phyloP scores from a whole-genome alignment of 192 early-diverging fungal species.

The Mortierella antarctica region DNA sequence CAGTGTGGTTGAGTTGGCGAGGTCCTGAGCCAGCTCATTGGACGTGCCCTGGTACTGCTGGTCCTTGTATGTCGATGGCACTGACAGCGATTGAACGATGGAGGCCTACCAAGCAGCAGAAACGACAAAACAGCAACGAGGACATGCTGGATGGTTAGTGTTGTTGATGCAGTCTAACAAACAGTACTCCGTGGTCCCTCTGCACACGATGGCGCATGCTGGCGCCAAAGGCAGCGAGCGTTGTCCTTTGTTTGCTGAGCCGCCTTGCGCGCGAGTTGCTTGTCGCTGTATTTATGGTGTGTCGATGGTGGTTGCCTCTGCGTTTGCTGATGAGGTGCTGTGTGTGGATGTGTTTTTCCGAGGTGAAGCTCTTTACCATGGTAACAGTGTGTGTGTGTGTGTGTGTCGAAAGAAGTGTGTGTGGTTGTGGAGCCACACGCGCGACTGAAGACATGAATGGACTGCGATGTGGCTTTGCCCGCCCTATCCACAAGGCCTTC shows the following conservation, averaged over 20 bases:
- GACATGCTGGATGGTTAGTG: not conserved
- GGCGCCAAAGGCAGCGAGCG: too few relatives aligned
- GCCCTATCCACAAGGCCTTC: not conserved
- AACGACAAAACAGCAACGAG: not conserved
- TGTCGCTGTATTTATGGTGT: too few relatives aligned
- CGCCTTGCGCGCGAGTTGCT: too few relatives aligned
- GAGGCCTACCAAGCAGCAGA: slow-evolving; percentile 27
- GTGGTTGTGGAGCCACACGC: too few relatives aligned
- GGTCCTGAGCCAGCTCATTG: slow-evolving; percentile 61
- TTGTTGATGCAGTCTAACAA: not conserved
- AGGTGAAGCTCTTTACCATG: not conserved
- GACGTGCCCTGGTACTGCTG: slow-evolving; percentile 76
- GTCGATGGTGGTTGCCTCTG: too few relatives aligned
- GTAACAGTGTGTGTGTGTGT: not conserved
- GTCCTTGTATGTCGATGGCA: slow-evolving; percentile 90
- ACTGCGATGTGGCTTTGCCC: not conserved
- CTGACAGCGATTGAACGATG: slow-evolving; percentile 58
- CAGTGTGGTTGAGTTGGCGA: slow-evolving; percentile 79
- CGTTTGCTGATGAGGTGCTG: too few relatives aligned
- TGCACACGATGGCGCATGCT: too few relatives aligned
- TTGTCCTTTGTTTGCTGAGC: too few relatives aligned
- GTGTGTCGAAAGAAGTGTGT: not conserved
- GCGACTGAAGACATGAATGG: not conserved
- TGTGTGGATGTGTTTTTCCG: too few relatives aligned
- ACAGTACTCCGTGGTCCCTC: too few relatives aligned